Conservation (phyloP, 2,329 filamentous ascomycete species). For the Trichocomaceae sp. region DNA sequence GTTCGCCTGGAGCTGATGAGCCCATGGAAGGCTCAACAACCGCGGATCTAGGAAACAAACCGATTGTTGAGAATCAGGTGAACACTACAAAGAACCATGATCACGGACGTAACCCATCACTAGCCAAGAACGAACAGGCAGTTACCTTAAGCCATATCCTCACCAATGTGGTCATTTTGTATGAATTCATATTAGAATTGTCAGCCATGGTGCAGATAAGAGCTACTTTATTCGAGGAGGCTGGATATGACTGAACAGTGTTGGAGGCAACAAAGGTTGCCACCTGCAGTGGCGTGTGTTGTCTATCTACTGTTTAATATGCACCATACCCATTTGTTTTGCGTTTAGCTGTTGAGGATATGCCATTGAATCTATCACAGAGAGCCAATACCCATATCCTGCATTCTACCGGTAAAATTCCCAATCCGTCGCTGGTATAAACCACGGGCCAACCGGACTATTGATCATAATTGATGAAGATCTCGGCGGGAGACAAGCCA, state of each 20-base stretch:
- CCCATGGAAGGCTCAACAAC: not conserved
- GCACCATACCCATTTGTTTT: not conserved
- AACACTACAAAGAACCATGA: constrained; percentile 11
- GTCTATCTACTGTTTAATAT: not conserved
- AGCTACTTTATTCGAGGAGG: constrained; percentile 69
- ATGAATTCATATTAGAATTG: constrained; percentile 73
- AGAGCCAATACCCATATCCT: not conserved
- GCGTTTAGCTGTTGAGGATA: not conserved
- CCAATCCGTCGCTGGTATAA: not conserved
- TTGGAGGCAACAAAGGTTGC: not conserved
- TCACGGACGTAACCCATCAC: constrained; percentile 29
- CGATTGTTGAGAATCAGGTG: not conserved
- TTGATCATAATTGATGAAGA: not conserved
- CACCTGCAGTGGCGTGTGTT: not conserved
- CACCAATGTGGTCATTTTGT: constrained; percentile 71
- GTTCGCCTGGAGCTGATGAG: constrained; percentile 22
- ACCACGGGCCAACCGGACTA: not conserved
- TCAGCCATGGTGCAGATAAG: constrained; percentile 68
- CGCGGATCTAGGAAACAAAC: constrained; percentile 7
- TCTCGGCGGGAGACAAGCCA: not conserved
- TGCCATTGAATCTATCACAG: not conserved
- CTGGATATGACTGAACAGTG: constrained; percentile 48
- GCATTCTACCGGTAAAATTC: not conserved
- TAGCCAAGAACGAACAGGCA: constrained; percentile 16
- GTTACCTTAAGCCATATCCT: constrained; percentile 70